Base-by-base conservation (phyloP, 257 asterid genomes). In the Solanum pimpinellifolium region DNA sequence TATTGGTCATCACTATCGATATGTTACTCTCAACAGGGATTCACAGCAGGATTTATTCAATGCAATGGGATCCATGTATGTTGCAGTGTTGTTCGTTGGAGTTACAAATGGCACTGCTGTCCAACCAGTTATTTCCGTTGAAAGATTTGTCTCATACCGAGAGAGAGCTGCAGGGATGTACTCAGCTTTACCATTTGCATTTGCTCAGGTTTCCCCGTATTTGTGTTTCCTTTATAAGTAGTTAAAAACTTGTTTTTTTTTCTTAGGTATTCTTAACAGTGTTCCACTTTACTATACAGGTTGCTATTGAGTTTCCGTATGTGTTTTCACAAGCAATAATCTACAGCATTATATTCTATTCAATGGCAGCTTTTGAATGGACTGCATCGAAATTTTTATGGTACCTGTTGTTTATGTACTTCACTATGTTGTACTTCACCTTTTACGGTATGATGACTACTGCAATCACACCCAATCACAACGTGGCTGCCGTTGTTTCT, bases 81-180 rank as follows among this genome's bases (percentile, higher is more conserved):
- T 90, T 5, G 99, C 99, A 18, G 98, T 96, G 86, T 91, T 96
- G 86, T 95, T 96, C 86, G 84, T 96, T 86, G 99, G 99, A 87
- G 84, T 95, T 82, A 96, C 99, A 74, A 96, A 96, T 86, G 95
- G 91, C 89, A 92, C 98, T 85, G 95, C 99, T 47, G 99, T 93
- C 87, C 99, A 96, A 90, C 99, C 99, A 13, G 98, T 96, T 88
- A 95, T 96, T 82, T 94, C 98, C n/a, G 98, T 96, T 81, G 99
- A 96, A 94, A 91, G 99, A 92, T 93, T 91, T 69, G 99, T 96
- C 87, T 96, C 98, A 14, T 96, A 96, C 73, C 91, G 98, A 91
- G 99, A 96, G 86, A 92, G 99, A 77, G 99, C 98, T 72, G 99
- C 98, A 4, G 98, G 99, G 90, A 96, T 95, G 93, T 96, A 96